Conservation (phyloP, 2,329 filamentous ascomycete species). For the Shiraia bambusicola region DNA sequence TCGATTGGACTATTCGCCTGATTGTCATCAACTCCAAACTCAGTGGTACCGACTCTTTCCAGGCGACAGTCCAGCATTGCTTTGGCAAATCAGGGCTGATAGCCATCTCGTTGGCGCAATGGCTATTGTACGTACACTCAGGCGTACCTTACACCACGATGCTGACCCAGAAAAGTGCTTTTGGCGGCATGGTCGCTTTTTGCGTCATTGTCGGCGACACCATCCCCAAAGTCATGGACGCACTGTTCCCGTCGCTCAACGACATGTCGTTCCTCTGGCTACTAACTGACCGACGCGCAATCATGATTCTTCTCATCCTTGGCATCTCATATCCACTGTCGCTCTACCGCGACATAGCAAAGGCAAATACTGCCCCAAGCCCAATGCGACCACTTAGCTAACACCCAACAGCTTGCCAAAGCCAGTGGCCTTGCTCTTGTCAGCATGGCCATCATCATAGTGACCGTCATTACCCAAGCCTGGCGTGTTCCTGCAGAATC, state of each 20-base stretch:
- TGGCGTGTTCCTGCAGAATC: constrained; percentile 70
- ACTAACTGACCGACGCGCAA: constrained; percentile 75
- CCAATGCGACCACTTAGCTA: constrained; percentile 25
- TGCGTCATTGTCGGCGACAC: constrained; percentile 96
- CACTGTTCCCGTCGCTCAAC: constrained; percentile 75
- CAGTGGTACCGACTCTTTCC: constrained; percentile 89
- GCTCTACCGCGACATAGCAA: constrained; percentile 93
- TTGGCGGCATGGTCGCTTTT: constrained; percentile 98
- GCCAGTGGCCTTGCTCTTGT: constrained; percentile 89
- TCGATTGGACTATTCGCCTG: constrained; percentile 97
- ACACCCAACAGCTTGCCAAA: constrained; percentile 74
- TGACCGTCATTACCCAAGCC: constrained; percentile 85
- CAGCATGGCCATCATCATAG: constrained; percentile 87
- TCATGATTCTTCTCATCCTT: constrained; percentile 85
- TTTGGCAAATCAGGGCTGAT: constrained; percentile 86
- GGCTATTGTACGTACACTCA: constrained; percentile 68
- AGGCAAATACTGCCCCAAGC: constrained; percentile 48
- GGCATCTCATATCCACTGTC: constrained; percentile 88
- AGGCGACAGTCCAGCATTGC: constrained; percentile 93
- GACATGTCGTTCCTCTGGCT: constrained; percentile 77
- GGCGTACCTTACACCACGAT: background rate
- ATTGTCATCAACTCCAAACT: constrained; percentile 98
- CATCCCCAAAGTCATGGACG: constrained; percentile 84
- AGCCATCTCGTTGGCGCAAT: constrained; percentile 89
- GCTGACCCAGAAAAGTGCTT: constrained; percentile 60